phyloP scores from a whole-genome alignment of 768 basidiomycete species.

The Naganishia antarctica region DNA sequence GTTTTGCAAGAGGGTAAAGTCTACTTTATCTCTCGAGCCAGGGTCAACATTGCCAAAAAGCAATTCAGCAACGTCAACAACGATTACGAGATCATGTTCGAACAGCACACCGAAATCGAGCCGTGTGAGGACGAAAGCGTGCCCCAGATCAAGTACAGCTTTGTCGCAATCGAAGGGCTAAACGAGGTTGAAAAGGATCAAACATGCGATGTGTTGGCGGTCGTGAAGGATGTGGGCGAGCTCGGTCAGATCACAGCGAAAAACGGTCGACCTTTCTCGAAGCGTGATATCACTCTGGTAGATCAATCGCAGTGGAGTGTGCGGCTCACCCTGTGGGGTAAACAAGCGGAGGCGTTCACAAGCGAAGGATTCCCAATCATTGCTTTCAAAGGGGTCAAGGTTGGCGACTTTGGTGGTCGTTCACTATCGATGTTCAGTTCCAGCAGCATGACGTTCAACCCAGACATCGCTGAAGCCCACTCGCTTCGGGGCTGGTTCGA shows the following conservation, averaged over 20 bases:
- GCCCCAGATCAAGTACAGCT: slow-evolving; percentile 79
- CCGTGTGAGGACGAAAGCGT: slow-evolving; percentile 78
- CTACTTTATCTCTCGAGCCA: slow-evolving; percentile 81
- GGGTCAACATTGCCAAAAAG: slow-evolving; percentile 92
- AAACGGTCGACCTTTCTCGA: slow-evolving; percentile 69
- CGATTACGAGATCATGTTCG: slow-evolving; percentile 89
- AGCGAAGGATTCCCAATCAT: slow-evolving; percentile 63
- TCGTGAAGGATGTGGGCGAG: slow-evolving; percentile 73
- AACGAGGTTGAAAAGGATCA: slow-evolving; percentile 68
- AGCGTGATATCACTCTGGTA: slow-evolving; percentile 83
- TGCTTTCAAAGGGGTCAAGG: slow-evolving; percentile 89
- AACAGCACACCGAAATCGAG: slow-evolving; percentile 74
- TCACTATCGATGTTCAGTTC: slow-evolving; percentile 76
- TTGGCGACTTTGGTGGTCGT: slow-evolving; percentile 85
- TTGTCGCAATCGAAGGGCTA: slow-evolving; percentile 63
- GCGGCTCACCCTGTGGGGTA: slow-evolving; percentile 90
- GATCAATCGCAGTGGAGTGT: slow-evolving; percentile 74
- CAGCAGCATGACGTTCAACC: slow-evolving; percentile 76
- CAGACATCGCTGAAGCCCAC: slow-evolving; percentile 87
- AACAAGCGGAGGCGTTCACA: slow-evolving; percentile 78
- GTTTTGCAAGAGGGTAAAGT: slow-evolving; percentile 77
- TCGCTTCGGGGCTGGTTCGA: slow-evolving; percentile 88
- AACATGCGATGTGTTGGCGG: slow-evolving; percentile 78
- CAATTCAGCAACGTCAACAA: slow-evolving; percentile 85
- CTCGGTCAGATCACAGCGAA: slow-evolving; percentile 70